Evolutionary conservation across 1,139 yeast species (phyloP), one percentile per base, ranked within the genome.

Genomic region (Candida tropicalis): DNA sequence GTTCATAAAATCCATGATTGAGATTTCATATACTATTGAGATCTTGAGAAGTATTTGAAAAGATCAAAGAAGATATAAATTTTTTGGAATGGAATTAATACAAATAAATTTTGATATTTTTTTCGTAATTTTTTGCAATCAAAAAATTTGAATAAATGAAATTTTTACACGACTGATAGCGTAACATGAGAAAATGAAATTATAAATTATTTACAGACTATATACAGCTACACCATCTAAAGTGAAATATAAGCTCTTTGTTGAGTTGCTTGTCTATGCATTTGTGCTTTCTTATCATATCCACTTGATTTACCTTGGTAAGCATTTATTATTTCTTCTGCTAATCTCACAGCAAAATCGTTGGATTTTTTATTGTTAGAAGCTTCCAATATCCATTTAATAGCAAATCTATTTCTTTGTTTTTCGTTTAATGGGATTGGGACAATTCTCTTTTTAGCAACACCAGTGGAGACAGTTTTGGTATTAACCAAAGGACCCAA

Each of bases 301-400:
- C 96, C 93, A 35, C 91, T 75, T 37, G 95, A 82, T 60, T 81
- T 82, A 42, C 97, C 97, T 56, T 80, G 82, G 55, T 75, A 75
- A 24, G 95, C 95, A 43, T 86, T 73, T 35, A 89, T 64, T 48
- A 93, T 79, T 65, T 93, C 98, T 66, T 93, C 98, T 26, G 93
- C 93, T 47, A 93, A 75, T 59, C 98, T 79, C 25, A 93, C 97
- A 1, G 95, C 75, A 57, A 86, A 86, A 57, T 87, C 95, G 47
- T 82, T 80, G 16, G 93, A 82, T 42, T 82, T 84, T 63, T 95
- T 84, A 61, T 84, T 84, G 45, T 81, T 76, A 23, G 95, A 81
- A 16, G 95, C 90, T 47, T 89, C 96, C 45, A 90, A 68, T 40
- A 93, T 85, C 98, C 98, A 93, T 49, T 73, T 67, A 73, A 95